Evolutionary conservation across 495 filamentous ascomycete genomes (phyloP), one percentile per base, ranked within the genome.

Genomic region (Amorphotheca resinae): DNA sequence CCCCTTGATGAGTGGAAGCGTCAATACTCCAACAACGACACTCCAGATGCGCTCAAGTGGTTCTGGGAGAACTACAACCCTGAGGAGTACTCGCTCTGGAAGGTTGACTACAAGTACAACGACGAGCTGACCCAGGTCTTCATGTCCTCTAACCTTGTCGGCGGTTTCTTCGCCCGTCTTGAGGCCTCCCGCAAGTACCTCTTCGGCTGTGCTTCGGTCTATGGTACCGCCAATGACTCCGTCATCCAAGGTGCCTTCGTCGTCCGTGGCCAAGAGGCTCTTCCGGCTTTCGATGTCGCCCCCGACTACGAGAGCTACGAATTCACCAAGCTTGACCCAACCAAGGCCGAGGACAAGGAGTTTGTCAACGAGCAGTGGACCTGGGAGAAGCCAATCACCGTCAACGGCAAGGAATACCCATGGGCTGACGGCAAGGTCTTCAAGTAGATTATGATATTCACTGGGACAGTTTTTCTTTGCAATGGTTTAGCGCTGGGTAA

Each of bases 131-230:
- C 87, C 56, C 69, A 87, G 59, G 83, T 82, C 59, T 98, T 98
- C 81, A 98, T 98, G 91, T 82, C 85, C 48, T 84, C 79, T 70
- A 98, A 98, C 75, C 69, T 95, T 61, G 89, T 98, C 60, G 84
- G 83, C 68, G 93, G 91, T 59, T 93, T 96, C 77, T 94, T 95
- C 70, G 76, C 77, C 60, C 93, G 91, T 70, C 84, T 99, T 45
- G 91, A 99, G 77, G 91, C 63, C 48, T 93, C 85, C 60, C 88
- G 91, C 72, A 99, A 96, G 79, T 95, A 88, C 77, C 68, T 99
- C 64, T 96, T 99, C 72, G 91, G 91, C 59, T 78, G 70, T 52
- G 80, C 82, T 56, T 85, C 80, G 53, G 93, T 96, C 49, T 99
- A 82, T 57, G 91, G 91, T 56, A 64, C 60, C 53, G 77, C 79